Evolutionary conservation across 306 rosid genomes (phyloP).

Genomic region (Cucurbita pepo): DNA sequence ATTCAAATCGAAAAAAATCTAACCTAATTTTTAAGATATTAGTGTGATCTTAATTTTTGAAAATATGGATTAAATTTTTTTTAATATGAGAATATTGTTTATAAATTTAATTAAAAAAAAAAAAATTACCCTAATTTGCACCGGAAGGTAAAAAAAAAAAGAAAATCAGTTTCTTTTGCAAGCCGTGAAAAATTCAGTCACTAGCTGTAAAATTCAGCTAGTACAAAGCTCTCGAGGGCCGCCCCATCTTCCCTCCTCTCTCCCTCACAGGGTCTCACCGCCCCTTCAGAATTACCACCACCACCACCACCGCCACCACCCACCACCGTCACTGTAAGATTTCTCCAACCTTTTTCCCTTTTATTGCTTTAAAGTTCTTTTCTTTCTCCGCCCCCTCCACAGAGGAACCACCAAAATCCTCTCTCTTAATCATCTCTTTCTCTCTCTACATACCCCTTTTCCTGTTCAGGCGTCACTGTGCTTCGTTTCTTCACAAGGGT

Average conservation of each 20-base stretch:
- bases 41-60: too few relatives aligned
- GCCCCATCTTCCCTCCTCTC: background rate
- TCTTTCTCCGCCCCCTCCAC: background rate
- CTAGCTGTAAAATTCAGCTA: conserved; percentile 2
- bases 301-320: background rate
- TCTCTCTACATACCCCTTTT: background rate
- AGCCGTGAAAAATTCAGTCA: background rate
- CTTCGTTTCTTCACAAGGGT: background rate
- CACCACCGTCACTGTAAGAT: background rate
- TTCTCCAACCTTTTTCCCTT: background rate
- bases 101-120: too few relatives aligned
- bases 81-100: too few relatives aligned
- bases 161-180: background rate
- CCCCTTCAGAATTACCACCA: background rate
- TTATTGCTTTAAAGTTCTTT: background rate
- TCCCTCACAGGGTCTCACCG: background rate
- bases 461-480: background rate
- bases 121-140: background rate
- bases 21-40: too few relatives aligned
- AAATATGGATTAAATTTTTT: too few relatives aligned
- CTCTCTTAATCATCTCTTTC: background rate
- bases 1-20: too few relatives aligned
- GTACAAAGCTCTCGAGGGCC: background rate
- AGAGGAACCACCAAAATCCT: background rate
- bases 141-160: background rate